Base-by-base conservation (phyloP, 1,284 basidiomycete genomes). In the Tilletia indica region DNA sequence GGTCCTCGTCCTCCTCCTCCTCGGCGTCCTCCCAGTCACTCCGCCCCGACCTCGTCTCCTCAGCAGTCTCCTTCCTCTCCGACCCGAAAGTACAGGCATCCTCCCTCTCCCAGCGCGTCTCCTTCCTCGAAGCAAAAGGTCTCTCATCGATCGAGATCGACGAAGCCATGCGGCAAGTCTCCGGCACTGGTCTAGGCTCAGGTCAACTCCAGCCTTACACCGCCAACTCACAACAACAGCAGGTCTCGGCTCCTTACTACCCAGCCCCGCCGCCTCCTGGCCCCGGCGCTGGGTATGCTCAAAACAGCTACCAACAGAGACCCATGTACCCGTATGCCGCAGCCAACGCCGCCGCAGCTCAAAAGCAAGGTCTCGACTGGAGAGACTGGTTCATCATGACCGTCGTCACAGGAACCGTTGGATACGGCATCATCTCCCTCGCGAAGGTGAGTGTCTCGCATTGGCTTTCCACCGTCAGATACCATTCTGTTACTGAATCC, bases 121-220 rank as follows among this genome's bases (percentile, higher is more conserved):
- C 93, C 80, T 99, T 98, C 86, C 89, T 99, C 34, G 92, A 97
- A 82, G 91, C 93, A 4, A 98, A 98, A 85, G 96, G 96, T 1
- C 87, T 99, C 36, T 91, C 90, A 0, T 88, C 88, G 19, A 83
- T 87, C 14, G 96, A 99, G 86, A 95, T 98, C 75, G 93, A 97
- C 84, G 87, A 90, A 70, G 96, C 94, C 4, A 85, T 98, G 77
- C 87, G 88, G 73, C 90, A 80, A 56, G 73, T 76, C 12, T 74
- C 74, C 3, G 70, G 74, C 58, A 14, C 56, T 58, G 21, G 56
- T 58, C 56, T 25, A 68, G 58, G 21, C 67, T 21, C 19, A 31
- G 71, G 31, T 14, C 66, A 31, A 11, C 25, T 25, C 45, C 45
- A 51, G 68, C 48, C 49, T 2, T 68, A 56, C 68, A 25, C 1